A percentile compares a stretch with the other conserved stretches of the same genome.
Evolutionary conservation across 2,329 filamentous ascomycete species (phyloP).

Genomic region (Epichloe brachyelytri): DNA sequence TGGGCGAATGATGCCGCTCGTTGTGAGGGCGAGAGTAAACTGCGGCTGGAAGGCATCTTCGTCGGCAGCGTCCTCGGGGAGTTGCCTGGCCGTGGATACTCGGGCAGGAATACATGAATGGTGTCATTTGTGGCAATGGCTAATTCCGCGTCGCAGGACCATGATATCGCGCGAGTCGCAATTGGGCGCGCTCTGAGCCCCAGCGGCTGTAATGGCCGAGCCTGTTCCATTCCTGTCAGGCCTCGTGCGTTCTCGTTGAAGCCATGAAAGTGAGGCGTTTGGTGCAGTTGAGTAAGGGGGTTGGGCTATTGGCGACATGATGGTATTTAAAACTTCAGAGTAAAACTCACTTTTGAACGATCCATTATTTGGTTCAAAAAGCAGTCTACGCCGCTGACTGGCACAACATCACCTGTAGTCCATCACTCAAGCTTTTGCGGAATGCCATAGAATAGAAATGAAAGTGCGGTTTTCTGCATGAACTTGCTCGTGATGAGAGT

Average conservation of each 20-base stretch:
- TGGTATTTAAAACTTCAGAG: neutral
- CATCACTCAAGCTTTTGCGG: neutral
- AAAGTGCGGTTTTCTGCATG: too few species aligned
- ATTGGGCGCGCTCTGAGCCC: constrained; percentile 30
- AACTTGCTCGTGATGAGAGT: too few species aligned
- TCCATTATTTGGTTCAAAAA: neutral
- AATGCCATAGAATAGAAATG: too few species aligned
- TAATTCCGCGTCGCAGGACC: constrained; percentile 46
- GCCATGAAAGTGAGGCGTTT: too few species aligned
- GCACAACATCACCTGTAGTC: neutral
- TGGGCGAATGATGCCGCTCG: constrained; percentile 22
- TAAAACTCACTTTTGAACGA: constrained; percentile 2
- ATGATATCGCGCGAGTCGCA: constrained; percentile 30
- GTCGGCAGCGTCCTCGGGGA: constrained; percentile 15
- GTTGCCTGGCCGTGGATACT: constrained; percentile 19
- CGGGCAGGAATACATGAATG: constrained; percentile 37
- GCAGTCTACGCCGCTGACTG: neutral
- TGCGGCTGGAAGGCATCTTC: constrained; percentile 18
- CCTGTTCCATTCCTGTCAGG: constrained; percentile 14
- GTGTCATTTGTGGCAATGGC: constrained; percentile 45
- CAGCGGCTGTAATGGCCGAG: constrained; percentile 34
- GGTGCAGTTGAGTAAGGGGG: too few species aligned
- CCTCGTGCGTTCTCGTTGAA: neutral
- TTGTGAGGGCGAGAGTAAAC: constrained; percentile 21
- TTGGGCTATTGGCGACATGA: too few species aligned